phyloP scores from a whole-genome alignment of 169 alveolate genomes.

The Plasmodium cynomolgi region DNA sequence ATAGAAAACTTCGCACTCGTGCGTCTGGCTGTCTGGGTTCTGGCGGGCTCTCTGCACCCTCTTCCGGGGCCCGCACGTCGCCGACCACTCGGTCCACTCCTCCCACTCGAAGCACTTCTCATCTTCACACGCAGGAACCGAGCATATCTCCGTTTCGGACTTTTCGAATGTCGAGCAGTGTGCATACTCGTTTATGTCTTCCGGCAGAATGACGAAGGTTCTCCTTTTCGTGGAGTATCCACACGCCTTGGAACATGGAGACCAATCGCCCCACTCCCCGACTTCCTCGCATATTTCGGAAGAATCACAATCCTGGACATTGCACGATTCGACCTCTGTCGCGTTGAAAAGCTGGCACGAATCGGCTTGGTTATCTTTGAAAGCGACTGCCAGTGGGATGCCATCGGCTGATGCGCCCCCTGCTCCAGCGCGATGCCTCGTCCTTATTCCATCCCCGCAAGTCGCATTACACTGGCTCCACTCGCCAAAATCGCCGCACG shows the following conservation, averaged over 20 bases:
- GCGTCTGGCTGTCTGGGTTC: neutral
- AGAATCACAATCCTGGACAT: constrained; percentile 48
- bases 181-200: constrained; percentile 6
- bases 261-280: constrained; percentile 70
- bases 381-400: neutral
- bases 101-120: constrained; percentile 70
- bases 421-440: constrained; percentile 12
- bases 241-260: constrained; percentile 62
- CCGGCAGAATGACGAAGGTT: constrained; percentile 39
- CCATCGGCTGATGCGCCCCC: neutral
- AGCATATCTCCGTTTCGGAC: constrained; percentile 49
- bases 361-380: neutral
- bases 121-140: constrained; percentile 64
- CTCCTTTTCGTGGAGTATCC: constrained; percentile 66
- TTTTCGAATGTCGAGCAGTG: constrained; percentile 21
- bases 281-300: constrained; percentile 52
- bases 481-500: constrained; percentile 72
- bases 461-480: constrained; percentile 64
- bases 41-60: constrained; percentile 57
- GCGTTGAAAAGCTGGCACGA: constrained; percentile 18
- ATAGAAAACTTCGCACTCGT: constrained; percentile 22
- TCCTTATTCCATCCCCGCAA: constrained; percentile 62
- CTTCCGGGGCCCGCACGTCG: constrained; percentile 63
- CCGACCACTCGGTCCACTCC: constrained; percentile 69
- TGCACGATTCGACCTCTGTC: constrained; percentile 67